Percentiles rank a stretch among this genome's conserved stretches.
phyloP scores from a whole-genome alignment of 2,329 filamentous ascomycete species.

The Bipolaris bicolor region DNA sequence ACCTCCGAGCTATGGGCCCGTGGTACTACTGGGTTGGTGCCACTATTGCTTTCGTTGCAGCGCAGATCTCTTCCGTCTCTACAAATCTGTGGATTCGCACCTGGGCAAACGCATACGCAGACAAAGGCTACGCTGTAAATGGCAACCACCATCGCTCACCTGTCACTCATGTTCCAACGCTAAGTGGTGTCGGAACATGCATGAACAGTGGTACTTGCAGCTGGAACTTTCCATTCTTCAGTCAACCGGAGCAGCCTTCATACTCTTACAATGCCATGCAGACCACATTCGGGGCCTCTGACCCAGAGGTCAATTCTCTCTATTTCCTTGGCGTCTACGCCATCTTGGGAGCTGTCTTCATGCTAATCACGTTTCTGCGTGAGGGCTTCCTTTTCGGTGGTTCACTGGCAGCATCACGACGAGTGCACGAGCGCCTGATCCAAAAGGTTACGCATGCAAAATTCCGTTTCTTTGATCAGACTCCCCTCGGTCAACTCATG shows the following conservation, averaged over 20 bases:
- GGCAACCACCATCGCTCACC: conserved; percentile 44
- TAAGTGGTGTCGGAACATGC: conserved; percentile 55
- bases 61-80: conserved; percentile 84
- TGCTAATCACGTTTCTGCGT: conserved; percentile 79
- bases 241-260: conserved; percentile 31
- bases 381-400: conserved; percentile 93
- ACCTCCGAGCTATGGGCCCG: conserved; percentile 88
- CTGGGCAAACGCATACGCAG: conserved; percentile 89
- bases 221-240: conserved; percentile 51
- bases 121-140: conserved; percentile 49
- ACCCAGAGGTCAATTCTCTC: conserved; percentile 71
- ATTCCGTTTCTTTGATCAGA: conserved; percentile 98
- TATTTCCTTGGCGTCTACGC: conserved; percentile 90
- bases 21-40: conserved; percentile 94
- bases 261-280: conserved; percentile 49
- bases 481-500: conserved; percentile 93
- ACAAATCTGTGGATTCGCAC: conserved; percentile 94
- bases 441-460: conserved; percentile 82
- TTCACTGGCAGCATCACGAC: conserved; percentile 84
- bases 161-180: conserved; percentile 52
- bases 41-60: conserved; percentile 73
- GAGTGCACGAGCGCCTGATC: conserved; percentile 81
- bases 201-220: conserved; percentile 59
- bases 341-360: conserved; percentile 75
- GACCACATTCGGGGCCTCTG: conserved; percentile 47